phyloP scores from a whole-genome alignment of 73 alveolate genomes.

The Paramecium caudatum region DNA sequence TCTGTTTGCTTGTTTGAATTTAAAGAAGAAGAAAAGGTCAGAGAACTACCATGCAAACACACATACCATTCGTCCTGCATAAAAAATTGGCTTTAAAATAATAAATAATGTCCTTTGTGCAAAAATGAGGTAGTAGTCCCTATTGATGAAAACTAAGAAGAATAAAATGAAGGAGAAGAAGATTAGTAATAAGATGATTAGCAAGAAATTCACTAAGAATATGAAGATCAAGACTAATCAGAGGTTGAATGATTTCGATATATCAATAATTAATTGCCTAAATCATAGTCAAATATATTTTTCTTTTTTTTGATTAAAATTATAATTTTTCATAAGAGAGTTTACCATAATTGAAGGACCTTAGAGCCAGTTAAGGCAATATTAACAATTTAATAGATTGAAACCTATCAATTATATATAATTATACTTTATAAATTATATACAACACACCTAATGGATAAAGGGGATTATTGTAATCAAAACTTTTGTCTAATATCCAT shows the following conservation, averaged over 20 bases:
- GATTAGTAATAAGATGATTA: not conserved
- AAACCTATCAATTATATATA: not conserved
- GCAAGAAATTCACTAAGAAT: no score
- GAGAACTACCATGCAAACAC: slow-evolving; percentile 64
- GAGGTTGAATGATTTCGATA: slow-evolving; percentile 11
- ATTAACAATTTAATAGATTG: not conserved
- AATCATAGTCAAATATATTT: no score
- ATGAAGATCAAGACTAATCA: not conserved
- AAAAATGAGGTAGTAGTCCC: slow-evolving; percentile 13
- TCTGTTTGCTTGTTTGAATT: slow-evolving; percentile 62
- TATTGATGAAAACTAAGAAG: not conserved
- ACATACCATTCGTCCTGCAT: slow-evolving; percentile 40
- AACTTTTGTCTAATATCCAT: slow-evolving; percentile 1
- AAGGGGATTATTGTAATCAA: slow-evolving; percentile 3
- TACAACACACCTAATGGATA: slow-evolving; percentile 40
- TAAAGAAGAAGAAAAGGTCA: slow-evolving; percentile 50
- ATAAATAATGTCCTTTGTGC: slow-evolving; percentile 51
- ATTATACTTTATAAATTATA: not conserved
- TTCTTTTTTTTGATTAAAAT: no score
- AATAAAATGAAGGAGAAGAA: not conserved
- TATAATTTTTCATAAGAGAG: no score
- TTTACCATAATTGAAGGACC: not conserved
- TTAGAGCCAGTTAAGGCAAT: not conserved
- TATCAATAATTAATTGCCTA: no score
- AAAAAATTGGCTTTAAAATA: slow-evolving; percentile 39